Evolutionary conservation across 768 basidiomycete species (phyloP).

Genomic region (Auriscalpium vulgare): DNA sequence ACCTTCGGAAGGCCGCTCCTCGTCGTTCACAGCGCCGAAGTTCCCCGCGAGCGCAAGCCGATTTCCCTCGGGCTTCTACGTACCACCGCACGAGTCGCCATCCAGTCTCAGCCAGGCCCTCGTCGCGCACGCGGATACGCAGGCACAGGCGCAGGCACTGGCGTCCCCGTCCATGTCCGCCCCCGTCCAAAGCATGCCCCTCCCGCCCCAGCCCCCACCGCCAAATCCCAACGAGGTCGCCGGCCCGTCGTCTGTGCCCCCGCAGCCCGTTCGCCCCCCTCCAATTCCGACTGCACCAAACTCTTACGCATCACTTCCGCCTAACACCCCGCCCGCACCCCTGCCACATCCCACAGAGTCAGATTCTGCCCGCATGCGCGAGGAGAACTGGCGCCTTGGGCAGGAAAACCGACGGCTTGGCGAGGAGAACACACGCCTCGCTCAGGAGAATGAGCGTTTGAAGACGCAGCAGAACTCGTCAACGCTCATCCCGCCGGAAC

Average conservation of each 20-base stretch:
- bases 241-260: not conserved
- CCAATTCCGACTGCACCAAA: not conserved
- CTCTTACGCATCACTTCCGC: slow-evolving; percentile 1
- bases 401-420: slow-evolving; percentile 15
- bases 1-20: not conserved
- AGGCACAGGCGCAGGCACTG: slow-evolving; percentile 5
- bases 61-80: not conserved
- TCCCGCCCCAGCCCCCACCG: not conserved
- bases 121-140: too few species aligned
- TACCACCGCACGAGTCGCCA: not conserved
- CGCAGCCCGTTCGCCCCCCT: not conserved
- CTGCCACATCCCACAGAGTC: not conserved
- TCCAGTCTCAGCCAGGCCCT: slow-evolving; percentile 3
- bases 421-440: slow-evolving; percentile 11
- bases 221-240: not conserved
- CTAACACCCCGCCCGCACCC: not conserved
- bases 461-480: not conserved
- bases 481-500: slow-evolving; percentile 7
- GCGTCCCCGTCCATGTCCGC: not conserved
- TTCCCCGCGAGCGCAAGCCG: not conserved
- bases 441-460: slow-evolving; percentile 12
- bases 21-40: not conserved
- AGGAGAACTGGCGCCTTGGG: slow-evolving; percentile 9
- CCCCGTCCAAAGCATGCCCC: not conserved
- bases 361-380: slow-evolving; percentile 10